phyloP scores from a whole-genome alignment of 1,139 yeast genomes.

The Scheffersomyces quercinus region DNA sequence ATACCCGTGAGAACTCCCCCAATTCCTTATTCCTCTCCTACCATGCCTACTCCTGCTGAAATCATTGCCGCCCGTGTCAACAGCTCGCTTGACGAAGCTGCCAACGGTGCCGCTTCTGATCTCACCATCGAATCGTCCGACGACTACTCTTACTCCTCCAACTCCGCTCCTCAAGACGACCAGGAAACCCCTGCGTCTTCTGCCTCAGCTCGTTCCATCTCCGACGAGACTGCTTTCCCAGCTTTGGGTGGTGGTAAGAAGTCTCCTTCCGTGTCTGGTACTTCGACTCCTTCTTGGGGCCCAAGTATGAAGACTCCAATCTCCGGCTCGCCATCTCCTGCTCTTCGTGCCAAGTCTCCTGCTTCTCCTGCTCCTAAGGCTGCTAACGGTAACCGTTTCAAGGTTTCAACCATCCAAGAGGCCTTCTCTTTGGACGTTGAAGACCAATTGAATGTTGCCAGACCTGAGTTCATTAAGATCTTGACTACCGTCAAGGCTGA shows the following conservation, averaged over 20 bases:
- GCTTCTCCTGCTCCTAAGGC: conserved; percentile 21
- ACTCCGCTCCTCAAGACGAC: conserved; percentile 4
- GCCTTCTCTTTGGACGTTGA: conserved; percentile 70
- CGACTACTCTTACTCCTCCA: conserved; percentile 11
- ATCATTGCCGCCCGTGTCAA: conserved; percentile 55
- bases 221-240: conserved; percentile 69
- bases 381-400: conserved; percentile 21
- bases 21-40: not conserved
- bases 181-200: conserved; percentile 13
- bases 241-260: conserved; percentile 55
- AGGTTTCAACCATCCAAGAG: conserved; percentile 57
- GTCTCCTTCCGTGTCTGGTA: conserved; percentile 16
- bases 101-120: conserved; percentile 3
- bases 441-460: conserved; percentile 63
- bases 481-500: conserved; percentile 61
- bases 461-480: conserved; percentile 65
- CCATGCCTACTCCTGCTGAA: conserved; percentile 63
- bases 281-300: conserved; percentile 30
- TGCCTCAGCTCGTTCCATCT: conserved; percentile 29
- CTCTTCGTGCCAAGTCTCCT: conserved; percentile 14
- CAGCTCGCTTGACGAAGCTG: conserved; percentile 15
- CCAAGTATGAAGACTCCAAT: conserved; percentile 41
- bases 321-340: conserved; percentile 20
- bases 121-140: conserved; percentile 8
- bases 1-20: not conserved